Evolutionary conservation across 129 eudicot species (phyloP).

Genomic region (Helianthus annuus): HanXRQr2.0-SUNRISE NC_035446.2:95575927-95576426

Average conservation of each 20-base stretch:
- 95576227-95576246: constrained; percentile 76
- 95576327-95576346: too few species aligned
- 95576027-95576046: too few species aligned
- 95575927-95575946: too few species aligned
- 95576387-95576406: not conserved
- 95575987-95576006: too few species aligned
- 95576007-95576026: too few species aligned
- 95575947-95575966: too few species aligned
- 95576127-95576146: constrained; percentile 54
- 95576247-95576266: too few species aligned
- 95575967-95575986: too few species aligned
- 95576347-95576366: not conserved
- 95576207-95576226: constrained; percentile 44
- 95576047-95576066: not conserved
- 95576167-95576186: constrained; percentile 58
- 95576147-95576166: constrained; percentile 87
- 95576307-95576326: too few species aligned
- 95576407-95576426: not conserved
- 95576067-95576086: not conserved
- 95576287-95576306: too few species aligned
- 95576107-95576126: constrained; percentile 7
- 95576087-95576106: not conserved
- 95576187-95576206: constrained; percentile 46
- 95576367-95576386: not conserved
- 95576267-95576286: too few species aligned